phyloP scores from a whole-genome alignment of 2,329 filamentous ascomycete species.

The Epichloe bromicola region DNA sequence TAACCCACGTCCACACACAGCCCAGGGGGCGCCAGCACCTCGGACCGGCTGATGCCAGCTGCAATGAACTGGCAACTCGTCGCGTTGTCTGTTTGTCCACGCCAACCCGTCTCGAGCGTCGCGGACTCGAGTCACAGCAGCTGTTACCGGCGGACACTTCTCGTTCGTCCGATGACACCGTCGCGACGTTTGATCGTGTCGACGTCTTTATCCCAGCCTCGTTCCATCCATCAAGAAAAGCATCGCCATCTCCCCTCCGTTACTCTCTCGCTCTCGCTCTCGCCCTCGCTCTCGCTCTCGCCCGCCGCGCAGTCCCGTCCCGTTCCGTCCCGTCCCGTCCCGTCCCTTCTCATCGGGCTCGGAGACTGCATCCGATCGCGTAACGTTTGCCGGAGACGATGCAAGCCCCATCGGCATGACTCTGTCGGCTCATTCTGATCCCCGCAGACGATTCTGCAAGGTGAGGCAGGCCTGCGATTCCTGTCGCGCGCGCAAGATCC shows the following conservation, averaged over 20 bases:
- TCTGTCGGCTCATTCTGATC: not conserved
- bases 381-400: not conserved
- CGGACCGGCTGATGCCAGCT: no score
- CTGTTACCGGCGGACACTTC: slow-evolving; percentile 1
- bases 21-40: no score
- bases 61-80: no score
- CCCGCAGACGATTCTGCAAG: slow-evolving; percentile 8
- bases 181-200: not conserved
- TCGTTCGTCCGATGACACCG: not conserved
- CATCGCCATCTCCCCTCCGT: not conserved
- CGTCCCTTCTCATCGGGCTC: no score
- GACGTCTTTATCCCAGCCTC: not conserved
- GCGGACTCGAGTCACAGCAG: not conserved
- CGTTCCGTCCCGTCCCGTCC: not conserved
- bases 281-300: not conserved
- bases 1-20: no score
- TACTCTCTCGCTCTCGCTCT: not conserved
- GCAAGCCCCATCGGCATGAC: slow-evolving; percentile 1
- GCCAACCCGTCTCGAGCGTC: no score
- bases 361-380: not conserved
- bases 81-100: not conserved
- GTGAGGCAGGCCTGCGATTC: slow-evolving; percentile 18
- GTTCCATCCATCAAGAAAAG: not conserved
- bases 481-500: slow-evolving; percentile 17
- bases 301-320: not conserved